Evolutionary conservation across 768 basidiomycete species (phyloP), one percentile per base, ranked within the genome.

Genomic region (Xerocomellus amylosporus): DNA sequence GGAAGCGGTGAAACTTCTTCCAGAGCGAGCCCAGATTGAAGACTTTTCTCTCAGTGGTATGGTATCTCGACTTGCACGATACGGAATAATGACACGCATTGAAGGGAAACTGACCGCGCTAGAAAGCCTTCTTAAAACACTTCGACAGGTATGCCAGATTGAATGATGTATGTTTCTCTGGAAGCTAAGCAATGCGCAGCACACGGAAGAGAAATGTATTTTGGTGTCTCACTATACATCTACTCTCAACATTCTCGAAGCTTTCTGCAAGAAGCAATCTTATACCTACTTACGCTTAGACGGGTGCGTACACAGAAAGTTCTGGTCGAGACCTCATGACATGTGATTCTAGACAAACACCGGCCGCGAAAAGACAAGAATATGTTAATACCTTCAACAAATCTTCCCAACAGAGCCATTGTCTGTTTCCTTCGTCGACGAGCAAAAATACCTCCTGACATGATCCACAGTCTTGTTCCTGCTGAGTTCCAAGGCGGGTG

Each of bases 141-240:
- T 96, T 48, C 77, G 78, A 49, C 77, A 82, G 69, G 90, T 88
- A 53, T 37, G 55, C 51, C 7, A 22, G 28, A 30, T 52, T 28
- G 14, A 28, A 22, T 20, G 7, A 45, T 34, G 12, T 12, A 30
- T 34, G 5, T 34, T 50, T 19, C 26, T 38, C 33, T 24, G 42
- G 26, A 48, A 42, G 36, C 49, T 58, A 39, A 62, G 8, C 19
- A 20, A 41, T 14, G 26, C 53, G 48, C 46, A 91, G 86, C 74
- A 77, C 34, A 93, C 91, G 0, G 85, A 89, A 38, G 96, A 99
- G 73, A 99, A 99, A 80, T 89, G 93, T 62, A 88, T 98, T 33
- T 73, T 99, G 39, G 91, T 96, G 33, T 98, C 94, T n/a, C 95
- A 98, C 67, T 99, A 90, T 64, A 98, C 95, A 0, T 87, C 89